Evolutionary conservation across 345 rosid genomes (phyloP).

Genomic region (Brassica napus): Da-Ae NC_063438.1:22852001-22852500

Average conservation of each 20-base stretch:
- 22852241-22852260: conserved; percentile 47
- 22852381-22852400: conserved; percentile 79
- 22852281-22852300: not conserved
- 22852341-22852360: conserved; percentile 74
- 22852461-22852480: conserved; percentile 93
- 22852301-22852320: not conserved
- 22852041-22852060: not conserved
- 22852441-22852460: conserved; percentile 99
- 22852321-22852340: conserved; percentile 67
- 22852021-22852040: not conserved
- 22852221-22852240: conserved; percentile 95
- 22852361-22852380: conserved; percentile 99
- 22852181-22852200: conserved; percentile 91
- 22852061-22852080: not conserved
- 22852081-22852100: not conserved
- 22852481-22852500: conserved; percentile 67
- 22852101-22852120: not conserved
- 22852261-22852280: not conserved
- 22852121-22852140: not conserved
- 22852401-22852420: conserved; percentile 82
- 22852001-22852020: conserved; percentile 27
- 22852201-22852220: conserved; percentile 73
- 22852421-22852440: conserved; percentile 95
- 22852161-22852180: conserved; percentile 79
- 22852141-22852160: not conserved